Evolutionary conservation across 192 early-diverging fungal species (phyloP).

Genomic region (Backusella tuberculispora): DNA sequence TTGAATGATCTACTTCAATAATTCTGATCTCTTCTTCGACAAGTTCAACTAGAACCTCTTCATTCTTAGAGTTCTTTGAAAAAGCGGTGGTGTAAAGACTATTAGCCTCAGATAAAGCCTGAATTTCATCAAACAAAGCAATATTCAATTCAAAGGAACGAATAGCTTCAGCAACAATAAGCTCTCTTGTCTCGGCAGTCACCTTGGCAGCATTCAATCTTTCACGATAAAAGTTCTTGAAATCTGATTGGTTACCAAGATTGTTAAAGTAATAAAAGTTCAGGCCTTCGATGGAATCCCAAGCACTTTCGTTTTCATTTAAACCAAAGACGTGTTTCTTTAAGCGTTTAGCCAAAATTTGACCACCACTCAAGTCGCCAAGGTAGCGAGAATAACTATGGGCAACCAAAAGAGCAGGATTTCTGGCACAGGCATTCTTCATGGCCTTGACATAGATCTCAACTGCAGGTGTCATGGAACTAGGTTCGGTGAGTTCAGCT

Average conservation of each 20-base stretch:
- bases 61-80: neutral
- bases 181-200: slow-evolving; percentile 36
- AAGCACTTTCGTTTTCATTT: slow-evolving; percentile 43
- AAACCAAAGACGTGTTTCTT: slow-evolving; percentile 50
- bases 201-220: slow-evolving; percentile 51
- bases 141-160: slow-evolving; percentile 41
- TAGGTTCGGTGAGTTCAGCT: slow-evolving; percentile 30
- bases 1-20: neutral
- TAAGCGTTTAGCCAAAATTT: slow-evolving; percentile 55
- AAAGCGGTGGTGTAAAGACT: slow-evolving; percentile 8
- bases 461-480: slow-evolving; percentile 52
- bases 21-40: neutral
- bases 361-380: slow-evolving; percentile 59
- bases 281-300: slow-evolving; percentile 45
- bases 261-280: slow-evolving; percentile 56
- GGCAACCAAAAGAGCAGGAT: slow-evolving; percentile 56
- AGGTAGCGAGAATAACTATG: slow-evolving; percentile 60
- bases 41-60: neutral
- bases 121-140: slow-evolving; percentile 41
- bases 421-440: slow-evolving; percentile 36
- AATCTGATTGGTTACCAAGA: slow-evolving; percentile 48
- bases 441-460: slow-evolving; percentile 53
- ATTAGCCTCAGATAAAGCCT: slow-evolving; percentile 27
- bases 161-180: slow-evolving; percentile 35
- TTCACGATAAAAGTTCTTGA: slow-evolving; percentile 56